Base-by-base conservation (phyloP, 2,329 filamentous ascomycete species). In the Verticillium longisporum region DNA sequence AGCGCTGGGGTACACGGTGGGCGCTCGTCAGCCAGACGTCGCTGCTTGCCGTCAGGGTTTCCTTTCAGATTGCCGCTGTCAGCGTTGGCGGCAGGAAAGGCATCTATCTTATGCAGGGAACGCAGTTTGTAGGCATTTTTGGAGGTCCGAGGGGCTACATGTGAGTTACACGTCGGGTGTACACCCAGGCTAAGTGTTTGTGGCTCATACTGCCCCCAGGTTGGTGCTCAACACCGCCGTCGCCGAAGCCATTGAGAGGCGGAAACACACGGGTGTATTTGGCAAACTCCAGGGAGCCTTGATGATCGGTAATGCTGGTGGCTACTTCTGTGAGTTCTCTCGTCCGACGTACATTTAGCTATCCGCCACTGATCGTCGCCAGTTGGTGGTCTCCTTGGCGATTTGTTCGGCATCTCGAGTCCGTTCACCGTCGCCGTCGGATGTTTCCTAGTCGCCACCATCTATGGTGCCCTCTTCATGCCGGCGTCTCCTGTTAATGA, bases 101-200 rank as follows among this genome's bases (percentile, higher is more conserved):
- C n/a, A 89, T 91, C 66, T 73, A 85, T 14, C 86, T 90, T 33
- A 83, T 91, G 34, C 88, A 91, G 71, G 73, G 74, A 32, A 88
- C 84, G 0, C 88, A 91, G 73, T 73, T 87, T 15, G 87, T 91
- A 60, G 89, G 86, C 0, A 77, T 90, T 15, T 65, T 91, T 2
- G 88, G 88, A 0, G 88, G 88, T 0, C 88, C 88, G 0, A 83
- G 83, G 0, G 88, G 88, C 0, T 91, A 90, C 67, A 80, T 90
- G 74, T 78, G 60, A 64, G 74, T 36, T 31, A 31, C 26, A 31
- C 26, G 4, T 4, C 26, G 26, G 26, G 1, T 3, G 5, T 4
- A 31, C 26, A 4, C 26, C 26, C 26, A 31, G 26, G 26, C 26
- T 31, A 31, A 31, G 26, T 31, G 5, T 31, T 4, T 31, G 26